Base-by-base conservation (phyloP, 2,329 filamentous ascomycete genomes). In the Tolypocladium amazonense region DNA sequence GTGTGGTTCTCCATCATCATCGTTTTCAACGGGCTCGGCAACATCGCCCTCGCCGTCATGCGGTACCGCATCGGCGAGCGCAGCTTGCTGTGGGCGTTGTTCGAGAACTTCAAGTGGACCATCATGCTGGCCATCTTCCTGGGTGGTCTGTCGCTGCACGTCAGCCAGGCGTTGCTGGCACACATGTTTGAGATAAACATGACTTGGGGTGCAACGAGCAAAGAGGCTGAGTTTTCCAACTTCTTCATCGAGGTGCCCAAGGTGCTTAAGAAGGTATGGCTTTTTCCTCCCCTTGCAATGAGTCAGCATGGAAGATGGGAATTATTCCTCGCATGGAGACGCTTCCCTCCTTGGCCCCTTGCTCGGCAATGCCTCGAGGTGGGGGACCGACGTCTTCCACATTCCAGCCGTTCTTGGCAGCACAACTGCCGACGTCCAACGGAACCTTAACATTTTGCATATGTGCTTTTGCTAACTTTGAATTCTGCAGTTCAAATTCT, bases 111-210 rank as follows among this genome's bases (percentile, higher is more conserved):
- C 74, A 89, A 87, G 73, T 92, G 88, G 88, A 84, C 87, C 12
- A 73, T 88, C 58, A 78, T 88, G 74, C 78, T 93, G 56, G 87
- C 87, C 62, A 87, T 94, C 71, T 95, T 94, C 79, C 79, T 96
- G 23, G 90, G 90, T 58, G 90, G 90, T 45, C 79, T 94, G 56
- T 89, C 86, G 1, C 81, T 95, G 41, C 90, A 95, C 75, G 83
- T 96, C 56, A 89, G 85, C 37, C 88, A 92, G 71, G 90, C 90
- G 1, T 78, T 96, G 39, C 75, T 94, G 54, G 81, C 86, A 5
- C 91, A 95, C 77, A 90, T 94, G 83, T 89, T 94, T 71, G 85
- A 89, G 75, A 85, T 93, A 69, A 82, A 94, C 74, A 93, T 94
- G 87, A 84, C 83, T 3, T 94, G 90, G 90, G 90, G 90, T 57